phyloP scores from a whole-genome alignment of 805 yeast species.

The Hanseniaspora jakobsenii region DNA sequence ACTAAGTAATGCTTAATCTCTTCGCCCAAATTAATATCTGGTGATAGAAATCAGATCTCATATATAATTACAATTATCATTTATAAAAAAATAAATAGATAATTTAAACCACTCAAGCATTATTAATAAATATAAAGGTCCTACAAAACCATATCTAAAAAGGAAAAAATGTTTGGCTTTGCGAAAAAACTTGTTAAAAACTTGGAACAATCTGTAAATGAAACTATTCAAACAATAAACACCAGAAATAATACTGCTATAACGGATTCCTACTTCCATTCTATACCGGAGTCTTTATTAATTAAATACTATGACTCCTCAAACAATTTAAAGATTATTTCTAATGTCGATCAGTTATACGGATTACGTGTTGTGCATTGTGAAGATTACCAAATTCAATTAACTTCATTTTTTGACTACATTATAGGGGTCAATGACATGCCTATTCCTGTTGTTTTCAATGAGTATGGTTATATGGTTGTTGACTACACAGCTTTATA shows the following conservation, averaged over 20 bases:
- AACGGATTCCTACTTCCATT: conserved; percentile 29
- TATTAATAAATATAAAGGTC: no score
- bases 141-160: no score
- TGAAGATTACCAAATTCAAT: conserved; percentile 38
- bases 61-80: no score
- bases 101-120: no score
- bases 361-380: conserved; percentile 54
- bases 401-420: conserved; percentile 82
- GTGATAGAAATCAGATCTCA: no score
- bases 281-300: conserved; percentile 28
- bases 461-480: conserved; percentile 28
- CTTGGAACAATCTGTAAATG: conserved; percentile 35
- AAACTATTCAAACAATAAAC: conserved; percentile 29
- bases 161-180: conserved; percentile 40
- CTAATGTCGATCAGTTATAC: conserved; percentile 24
- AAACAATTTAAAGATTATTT: conserved; percentile 23
- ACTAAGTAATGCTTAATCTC: no score
- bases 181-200: conserved; percentile 52
- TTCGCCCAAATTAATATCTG: no score
- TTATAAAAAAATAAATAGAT: no score
- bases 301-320: conserved; percentile 20
- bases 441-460: conserved; percentile 35
- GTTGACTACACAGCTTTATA: conserved; percentile 34
- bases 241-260: conserved; percentile 21
- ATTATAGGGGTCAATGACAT: conserved; percentile 70